A percentile compares a stretch with the other conserved stretches of the same genome.
These are phyloP conservation scores for Penicillium cosmopolitanum DNA, from an alignment of 495 filamentous ascomycete species.

Conservation along the genomic window DNA sequence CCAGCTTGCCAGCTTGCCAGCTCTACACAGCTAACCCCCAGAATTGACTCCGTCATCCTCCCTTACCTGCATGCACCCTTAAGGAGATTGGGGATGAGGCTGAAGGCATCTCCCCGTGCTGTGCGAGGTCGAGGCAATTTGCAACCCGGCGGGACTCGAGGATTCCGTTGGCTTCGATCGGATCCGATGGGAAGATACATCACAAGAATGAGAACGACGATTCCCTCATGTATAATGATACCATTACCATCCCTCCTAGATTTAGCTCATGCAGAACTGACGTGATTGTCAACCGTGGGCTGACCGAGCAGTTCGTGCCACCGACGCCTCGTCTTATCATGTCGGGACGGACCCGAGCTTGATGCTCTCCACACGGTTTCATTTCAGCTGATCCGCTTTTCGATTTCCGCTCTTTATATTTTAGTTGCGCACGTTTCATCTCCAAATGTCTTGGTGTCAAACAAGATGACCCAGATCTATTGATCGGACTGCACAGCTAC, in stretches of 20 bases:
- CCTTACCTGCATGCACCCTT: neutral
- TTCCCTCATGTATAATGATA: neutral
- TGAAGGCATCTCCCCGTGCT: slow-evolving; percentile 5
- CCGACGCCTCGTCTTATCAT: slow-evolving; percentile 4
- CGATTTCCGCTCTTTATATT: neutral
- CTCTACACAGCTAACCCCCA: neutral
- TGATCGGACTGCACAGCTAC: too few species aligned
- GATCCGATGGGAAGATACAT: neutral
- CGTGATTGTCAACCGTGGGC: neutral
- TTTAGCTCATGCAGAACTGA: slow-evolving; percentile 1
- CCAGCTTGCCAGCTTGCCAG: neutral
- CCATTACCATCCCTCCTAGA: neutral
- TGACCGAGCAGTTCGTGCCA: slow-evolving; percentile 4
- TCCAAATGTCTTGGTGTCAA: slow-evolving; percentile 5
- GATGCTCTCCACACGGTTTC: neutral
- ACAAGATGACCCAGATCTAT: neutral
- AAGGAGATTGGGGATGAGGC: slow-evolving; percentile 10
- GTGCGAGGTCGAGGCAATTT: slow-evolving; percentile 11
- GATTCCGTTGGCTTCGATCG: slow-evolving; percentile 1
- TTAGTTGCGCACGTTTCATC: slow-evolving; percentile 1
- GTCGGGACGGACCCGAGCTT: slow-evolving; percentile 1
- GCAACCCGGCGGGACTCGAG: slow-evolving; percentile 20
- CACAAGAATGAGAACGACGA: neutral
- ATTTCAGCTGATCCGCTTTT: slow-evolving; percentile 5
- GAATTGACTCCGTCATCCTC: neutral